Evolutionary conservation across 148 eudicot genomes (phyloP).

Genomic region (Vaccinium darrowii): DNA sequence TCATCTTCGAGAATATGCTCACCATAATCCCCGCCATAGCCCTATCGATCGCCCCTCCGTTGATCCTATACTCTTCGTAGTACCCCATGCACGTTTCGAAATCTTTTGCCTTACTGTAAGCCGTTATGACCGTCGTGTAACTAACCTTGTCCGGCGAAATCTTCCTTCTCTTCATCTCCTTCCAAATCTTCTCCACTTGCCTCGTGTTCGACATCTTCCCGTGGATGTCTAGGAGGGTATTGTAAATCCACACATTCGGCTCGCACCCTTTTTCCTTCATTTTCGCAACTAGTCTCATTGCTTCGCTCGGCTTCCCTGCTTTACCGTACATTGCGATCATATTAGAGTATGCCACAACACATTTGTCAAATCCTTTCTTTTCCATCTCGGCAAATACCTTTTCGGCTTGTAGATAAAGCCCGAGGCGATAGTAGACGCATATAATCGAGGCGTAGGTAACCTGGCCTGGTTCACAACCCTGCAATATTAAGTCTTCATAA

Average conservation of each 20-base stretch:
- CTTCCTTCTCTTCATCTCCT: constrained; percentile 85
- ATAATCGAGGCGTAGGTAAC: constrained; percentile 81
- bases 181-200: constrained; percentile 84
- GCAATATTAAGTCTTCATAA: constrained; percentile 44
- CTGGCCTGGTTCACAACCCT: constrained; percentile 76
- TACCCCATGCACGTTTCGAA: constrained; percentile 51
- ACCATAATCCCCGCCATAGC: constrained; percentile 96
- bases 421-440: constrained; percentile 58
- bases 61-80: constrained; percentile 62
- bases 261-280: constrained; percentile 83
- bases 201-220: constrained; percentile 59
- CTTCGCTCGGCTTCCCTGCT: constrained; percentile 59
- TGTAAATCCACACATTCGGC: constrained; percentile 94
- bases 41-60: constrained; percentile 62
- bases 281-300: constrained; percentile 75
- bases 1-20: constrained; percentile 69
- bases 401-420: constrained; percentile 54
- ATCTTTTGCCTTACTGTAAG: constrained; percentile 63
- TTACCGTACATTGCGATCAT: constrained; percentile 87
- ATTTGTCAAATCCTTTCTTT: constrained; percentile 61
- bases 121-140: constrained; percentile 75
- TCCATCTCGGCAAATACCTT: constrained; percentile 61
- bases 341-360: constrained; percentile 89
- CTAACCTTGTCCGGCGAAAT: constrained; percentile 63
- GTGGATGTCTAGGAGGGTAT: constrained; percentile 69